A percentile compares a stretch with the other conserved stretches of the same genome.
Evolutionary conservation across 257 asterid genomes (phyloP).

Genomic region (Solanum virginianum): DNA sequence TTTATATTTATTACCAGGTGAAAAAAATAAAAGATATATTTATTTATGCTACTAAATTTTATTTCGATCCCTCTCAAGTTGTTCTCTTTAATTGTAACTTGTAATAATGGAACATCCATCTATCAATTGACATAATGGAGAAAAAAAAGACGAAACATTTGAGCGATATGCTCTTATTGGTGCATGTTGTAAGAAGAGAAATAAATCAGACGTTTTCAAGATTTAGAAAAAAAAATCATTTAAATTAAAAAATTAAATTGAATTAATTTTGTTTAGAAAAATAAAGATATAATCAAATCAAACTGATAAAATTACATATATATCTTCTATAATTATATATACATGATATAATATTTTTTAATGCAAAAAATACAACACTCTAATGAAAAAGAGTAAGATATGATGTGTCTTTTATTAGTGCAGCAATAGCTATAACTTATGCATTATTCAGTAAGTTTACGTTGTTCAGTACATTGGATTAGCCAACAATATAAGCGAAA

Average conservation of each 20-base stretch:
- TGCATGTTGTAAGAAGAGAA: neutral
- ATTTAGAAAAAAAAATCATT: no score
- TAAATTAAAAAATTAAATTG: no score
- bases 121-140: neutral
- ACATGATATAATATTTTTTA: neutral
- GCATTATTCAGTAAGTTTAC: no score
- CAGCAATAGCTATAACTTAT: no score
- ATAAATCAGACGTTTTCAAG: no score
- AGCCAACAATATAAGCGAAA: no score
- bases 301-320: no score
- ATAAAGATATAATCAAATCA: no score
- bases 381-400: neutral
- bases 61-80: neutral
- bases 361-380: neutral
- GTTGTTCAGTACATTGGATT: no score
- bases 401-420: neutral
- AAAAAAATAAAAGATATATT: neutral
- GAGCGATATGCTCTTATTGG: neutral
- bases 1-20: neutral
- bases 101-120: neutral
- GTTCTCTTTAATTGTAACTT: neutral
- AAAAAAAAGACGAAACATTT: neutral
- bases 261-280: no score
- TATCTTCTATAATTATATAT: no score
- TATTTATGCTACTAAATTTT: neutral